These are phyloP conservation scores for Leishmania braziliensis DNA, from an alignment of 208 protist genomes.

Conservation along the genomic window DNA sequence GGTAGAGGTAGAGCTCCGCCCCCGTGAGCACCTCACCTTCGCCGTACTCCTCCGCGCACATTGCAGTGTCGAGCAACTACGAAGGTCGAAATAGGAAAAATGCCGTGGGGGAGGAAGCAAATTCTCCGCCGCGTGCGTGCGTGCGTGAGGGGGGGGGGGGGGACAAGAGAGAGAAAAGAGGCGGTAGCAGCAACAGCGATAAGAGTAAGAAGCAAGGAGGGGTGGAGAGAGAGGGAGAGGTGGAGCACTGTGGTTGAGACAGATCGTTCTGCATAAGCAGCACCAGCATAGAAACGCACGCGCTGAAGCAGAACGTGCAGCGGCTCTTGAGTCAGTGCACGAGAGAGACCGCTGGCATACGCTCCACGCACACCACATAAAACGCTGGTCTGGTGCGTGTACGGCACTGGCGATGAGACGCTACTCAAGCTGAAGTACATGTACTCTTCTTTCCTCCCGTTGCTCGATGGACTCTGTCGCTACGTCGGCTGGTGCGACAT, in stretches of 20 bases:
- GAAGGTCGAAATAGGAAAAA: neutral
- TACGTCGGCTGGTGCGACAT: neutral
- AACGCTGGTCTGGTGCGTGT: neutral
- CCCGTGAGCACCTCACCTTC: conserved; percentile 64
- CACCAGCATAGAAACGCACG: neutral
- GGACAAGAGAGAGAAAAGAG: neutral
- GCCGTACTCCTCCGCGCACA: conserved; percentile 31
- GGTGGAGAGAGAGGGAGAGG: neutral
- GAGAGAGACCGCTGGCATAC: neutral
- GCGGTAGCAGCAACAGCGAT: neutral
- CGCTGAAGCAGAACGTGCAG: neutral
- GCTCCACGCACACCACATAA: neutral
- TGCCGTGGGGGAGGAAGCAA: neutral
- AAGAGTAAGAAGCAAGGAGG: neutral
- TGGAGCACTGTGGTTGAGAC: neutral
- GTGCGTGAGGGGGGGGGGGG: neutral
- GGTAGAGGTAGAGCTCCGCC: conserved; percentile 73
- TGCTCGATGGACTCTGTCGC: neutral
- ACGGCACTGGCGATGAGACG: neutral
- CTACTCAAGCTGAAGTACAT: neutral
- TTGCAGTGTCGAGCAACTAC: neutral
- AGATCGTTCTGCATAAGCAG: neutral
- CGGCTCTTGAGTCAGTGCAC: neutral
- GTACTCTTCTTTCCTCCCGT: neutral
- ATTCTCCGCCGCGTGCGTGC: neutral